Evolutionary conservation across 768 basidiomycete species (phyloP).

Genomic region (Naganishia vishniacii): DNA sequence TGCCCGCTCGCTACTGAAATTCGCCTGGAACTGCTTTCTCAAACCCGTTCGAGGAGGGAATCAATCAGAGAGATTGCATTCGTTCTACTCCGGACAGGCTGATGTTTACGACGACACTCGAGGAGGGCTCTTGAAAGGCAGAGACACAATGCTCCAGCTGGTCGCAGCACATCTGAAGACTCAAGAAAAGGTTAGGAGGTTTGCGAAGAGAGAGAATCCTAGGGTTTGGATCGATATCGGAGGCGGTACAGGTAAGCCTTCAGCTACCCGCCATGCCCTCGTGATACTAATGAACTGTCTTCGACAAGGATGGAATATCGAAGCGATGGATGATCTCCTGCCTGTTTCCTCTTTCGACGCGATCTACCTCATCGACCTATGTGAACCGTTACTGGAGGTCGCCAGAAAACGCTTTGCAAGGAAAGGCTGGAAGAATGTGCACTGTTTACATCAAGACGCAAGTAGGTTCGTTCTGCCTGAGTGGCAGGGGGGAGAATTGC

Average conservation of each 20-base stretch:
- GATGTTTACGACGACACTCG: slow-evolving; percentile 68
- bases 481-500: slow-evolving; percentile 53
- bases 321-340: slow-evolving; percentile 56
- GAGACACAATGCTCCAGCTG: slow-evolving; percentile 68
- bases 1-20: slow-evolving; percentile 24
- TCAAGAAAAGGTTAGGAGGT: slow-evolving; percentile 38
- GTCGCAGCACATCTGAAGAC: slow-evolving; percentile 60
- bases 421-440: slow-evolving; percentile 68
- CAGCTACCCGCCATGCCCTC: not conserved
- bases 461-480: slow-evolving; percentile 62
- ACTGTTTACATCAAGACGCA: slow-evolving; percentile 68
- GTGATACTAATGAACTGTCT: not conserved
- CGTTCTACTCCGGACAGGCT: slow-evolving; percentile 66
- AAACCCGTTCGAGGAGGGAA: slow-evolving; percentile 42
- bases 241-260: slow-evolving; percentile 57
- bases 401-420: slow-evolving; percentile 63
- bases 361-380: slow-evolving; percentile 68
- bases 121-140: slow-evolving; percentile 59
- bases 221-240: slow-evolving; percentile 75
- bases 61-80: slow-evolving; percentile 47
- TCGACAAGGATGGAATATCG: slow-evolving; percentile 60
- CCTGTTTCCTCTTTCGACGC: slow-evolving; percentile 61
- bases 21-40: slow-evolving; percentile 50
- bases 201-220: slow-evolving; percentile 40
- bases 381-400: slow-evolving; percentile 64